A percentile compares a stretch with the other conserved stretches of the same genome.
Evolutionary conservation across 768 basidiomycete species (phyloP).

Genomic region (Hysterangium stoloniferum): DNA sequence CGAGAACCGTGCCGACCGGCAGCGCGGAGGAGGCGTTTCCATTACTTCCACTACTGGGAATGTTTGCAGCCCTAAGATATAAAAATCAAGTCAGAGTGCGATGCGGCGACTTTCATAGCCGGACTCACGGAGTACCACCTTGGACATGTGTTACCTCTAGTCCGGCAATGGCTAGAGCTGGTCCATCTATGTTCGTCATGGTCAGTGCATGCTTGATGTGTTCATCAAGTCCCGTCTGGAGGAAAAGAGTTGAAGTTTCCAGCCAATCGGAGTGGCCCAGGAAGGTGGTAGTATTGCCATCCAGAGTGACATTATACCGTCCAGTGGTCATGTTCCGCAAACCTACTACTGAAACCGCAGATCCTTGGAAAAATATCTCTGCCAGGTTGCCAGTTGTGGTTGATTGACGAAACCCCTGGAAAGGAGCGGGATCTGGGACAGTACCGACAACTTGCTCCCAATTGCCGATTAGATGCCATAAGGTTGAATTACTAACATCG

Average conservation of each 20-base stretch:
- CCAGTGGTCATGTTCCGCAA: constrained; percentile 51
- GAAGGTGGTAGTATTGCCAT: constrained; percentile 39
- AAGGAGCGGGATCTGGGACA: background rate
- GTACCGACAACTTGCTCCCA: background rate
- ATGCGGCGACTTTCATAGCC: background rate
- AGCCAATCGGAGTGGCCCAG: constrained; percentile 32
- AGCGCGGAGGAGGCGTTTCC: constrained; percentile 21
- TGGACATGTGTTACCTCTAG: constrained; percentile 41
- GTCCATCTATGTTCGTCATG: constrained; percentile 49
- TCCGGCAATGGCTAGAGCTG: constrained; percentile 42
- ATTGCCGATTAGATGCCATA: background rate
- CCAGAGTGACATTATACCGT: constrained; percentile 49
- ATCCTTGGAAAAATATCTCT: constrained; percentile 34
- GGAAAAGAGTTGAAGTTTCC: constrained; percentile 42
- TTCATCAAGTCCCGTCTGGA: constrained; percentile 51
- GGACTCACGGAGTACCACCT: constrained; percentile 29
- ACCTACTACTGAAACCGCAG: constrained; percentile 53
- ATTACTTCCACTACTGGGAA: background rate
- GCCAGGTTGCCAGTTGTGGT: constrained; percentile 3
- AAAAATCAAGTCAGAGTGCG: background rate
- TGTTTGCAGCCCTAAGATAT: too few relatives aligned
- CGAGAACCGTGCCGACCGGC: constrained; percentile 56
- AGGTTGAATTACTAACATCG: constrained; percentile 29
- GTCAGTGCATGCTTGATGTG: constrained; percentile 39
- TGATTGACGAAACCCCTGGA: background rate